Evolutionary conservation across 352 stramenopile species (phyloP), one percentile per base, ranked within the genome.

Genomic region (Globisporangium yorkense): DNA sequence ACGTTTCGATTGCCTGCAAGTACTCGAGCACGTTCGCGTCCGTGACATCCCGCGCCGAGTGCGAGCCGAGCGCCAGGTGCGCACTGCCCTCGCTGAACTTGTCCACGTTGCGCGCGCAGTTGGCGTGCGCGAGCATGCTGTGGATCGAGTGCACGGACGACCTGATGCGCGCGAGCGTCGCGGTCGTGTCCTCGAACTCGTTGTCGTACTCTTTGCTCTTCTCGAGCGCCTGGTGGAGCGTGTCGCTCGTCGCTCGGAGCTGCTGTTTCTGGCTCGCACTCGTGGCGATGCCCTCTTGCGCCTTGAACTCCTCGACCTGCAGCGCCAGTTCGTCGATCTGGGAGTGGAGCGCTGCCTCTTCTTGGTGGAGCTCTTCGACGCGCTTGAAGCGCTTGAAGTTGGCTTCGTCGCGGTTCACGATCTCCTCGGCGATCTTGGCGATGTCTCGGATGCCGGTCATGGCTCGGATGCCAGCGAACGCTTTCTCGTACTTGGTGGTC

Each of bases 331-430:
- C 53, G 16, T 84, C 77, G 7, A 85, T 61, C 57, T 90, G 72
- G 0, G 60, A 61, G 40, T 81, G 76, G 10, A 90, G 51, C 12
- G 63, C 57, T 0, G 74, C 74, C 50, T 88, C 73, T 44, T 92
- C 82, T 8, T 71, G 68, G 45, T 85, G 75, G 8, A 92, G 55
- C 45, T 80, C 76, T 49, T 92, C 82, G 12, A 88, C 80, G 37
- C 75, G 78, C 59, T 87, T 84, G 60, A 92, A 92, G 24, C 77
- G 80, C 64, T 89, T 84, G 50, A 92, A 92, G 52, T 92, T 92
- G 44, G 77, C 76, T 51, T 87, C 82, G 55, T 92, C 82, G 16
- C 81, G 83, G 46, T 56, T 50, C 13, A 82, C 52, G 49, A 92
- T 74, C 31, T 80, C 78, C 2, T 70, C 55, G 15, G 78, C 70